A percentile compares a stretch with the other conserved stretches of the same genome.
Conservation (phyloP, 495 filamentous ascomycete genomes). For the Neurospora sp. region DNA sequence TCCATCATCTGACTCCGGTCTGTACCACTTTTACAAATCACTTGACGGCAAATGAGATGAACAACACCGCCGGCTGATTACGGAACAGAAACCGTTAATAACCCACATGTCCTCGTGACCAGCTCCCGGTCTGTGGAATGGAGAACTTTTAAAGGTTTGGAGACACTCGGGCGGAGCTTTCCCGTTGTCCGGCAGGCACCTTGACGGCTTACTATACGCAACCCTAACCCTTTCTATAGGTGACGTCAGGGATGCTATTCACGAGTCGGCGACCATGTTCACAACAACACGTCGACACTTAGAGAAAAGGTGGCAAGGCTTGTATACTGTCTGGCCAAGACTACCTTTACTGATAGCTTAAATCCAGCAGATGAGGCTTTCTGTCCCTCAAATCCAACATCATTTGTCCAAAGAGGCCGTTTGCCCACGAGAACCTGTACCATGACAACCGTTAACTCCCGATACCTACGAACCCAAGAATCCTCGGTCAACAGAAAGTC, state of each 20-base stretch:
- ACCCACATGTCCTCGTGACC: neutral
- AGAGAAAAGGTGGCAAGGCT: neutral
- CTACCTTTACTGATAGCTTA: constrained; percentile 20
- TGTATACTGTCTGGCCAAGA: neutral
- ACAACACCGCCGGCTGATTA: neutral
- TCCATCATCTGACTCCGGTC: neutral
- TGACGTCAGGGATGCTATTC: neutral
- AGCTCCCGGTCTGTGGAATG: neutral
- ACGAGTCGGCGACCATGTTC: neutral
- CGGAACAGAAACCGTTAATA: neutral
- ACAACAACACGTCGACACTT: neutral
- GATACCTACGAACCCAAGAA: neutral
- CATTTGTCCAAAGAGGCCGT: constrained; percentile 49
- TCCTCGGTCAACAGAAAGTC: neutral
- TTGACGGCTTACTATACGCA: neutral
- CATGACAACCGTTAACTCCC: neutral
- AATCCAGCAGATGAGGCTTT: constrained; percentile 34
- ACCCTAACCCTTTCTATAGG: neutral
- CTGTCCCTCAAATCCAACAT: constrained; percentile 40
- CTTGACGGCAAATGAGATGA: too few relatives aligned
- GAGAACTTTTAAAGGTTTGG: neutral
- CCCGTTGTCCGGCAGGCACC: neutral
- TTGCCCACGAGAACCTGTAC: constrained; percentile 48
- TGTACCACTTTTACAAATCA: neutral
- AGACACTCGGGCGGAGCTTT: neutral